Conservation (phyloP, 2,329 filamentous ascomycete species). For the Pseudocercospora ulei region DNA sequence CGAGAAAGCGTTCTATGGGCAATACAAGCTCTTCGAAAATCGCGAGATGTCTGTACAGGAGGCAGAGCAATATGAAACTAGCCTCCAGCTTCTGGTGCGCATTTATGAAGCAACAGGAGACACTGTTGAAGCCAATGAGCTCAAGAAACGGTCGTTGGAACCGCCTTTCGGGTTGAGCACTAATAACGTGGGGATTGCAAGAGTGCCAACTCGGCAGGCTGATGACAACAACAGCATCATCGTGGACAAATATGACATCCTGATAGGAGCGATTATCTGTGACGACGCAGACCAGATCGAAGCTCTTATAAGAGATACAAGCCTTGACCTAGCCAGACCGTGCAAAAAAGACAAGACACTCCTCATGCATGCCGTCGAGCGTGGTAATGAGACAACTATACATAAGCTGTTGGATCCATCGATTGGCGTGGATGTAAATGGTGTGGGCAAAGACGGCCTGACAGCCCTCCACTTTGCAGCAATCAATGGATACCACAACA, state of each 20-base stretch:
- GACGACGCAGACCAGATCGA: slow-evolving; percentile 18
- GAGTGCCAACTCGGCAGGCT: slow-evolving; percentile 4
- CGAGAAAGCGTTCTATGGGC: slow-evolving; percentile 18
- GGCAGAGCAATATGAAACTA: slow-evolving; percentile 13
- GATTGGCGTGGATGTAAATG: slow-evolving; percentile 19
- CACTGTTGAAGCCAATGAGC: slow-evolving; percentile 20
- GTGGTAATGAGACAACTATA: slow-evolving; percentile 16
- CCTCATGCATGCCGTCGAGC: slow-evolving; percentile 23
- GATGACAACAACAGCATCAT: slow-evolving; percentile 13
- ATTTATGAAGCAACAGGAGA: slow-evolving; percentile 21
- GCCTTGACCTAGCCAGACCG: slow-evolving; percentile 17
- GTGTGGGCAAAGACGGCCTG: slow-evolving; percentile 11
- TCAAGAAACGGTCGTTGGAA: slow-evolving; percentile 12
- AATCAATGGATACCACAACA: slow-evolving; percentile 14
- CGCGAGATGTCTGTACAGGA: slow-evolving; percentile 8
- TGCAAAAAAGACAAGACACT: slow-evolving; percentile 19
- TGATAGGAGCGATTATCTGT: slow-evolving; percentile 18
- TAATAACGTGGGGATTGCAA: slow-evolving; percentile 16
- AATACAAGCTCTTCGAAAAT: slow-evolving; percentile 9
- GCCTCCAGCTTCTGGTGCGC: slow-evolving; percentile 17
- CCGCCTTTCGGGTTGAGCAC: slow-evolving; percentile 11
- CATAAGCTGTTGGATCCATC: slow-evolving; percentile 19
- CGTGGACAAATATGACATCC: slow-evolving; percentile 17
- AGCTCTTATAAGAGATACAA: slow-evolving; percentile 8
- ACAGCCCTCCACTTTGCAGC: slow-evolving; percentile 23